Percentiles rank a stretch among this genome's conserved stretches.
Conservation (phyloP, 176 grass and related monocot genomes). For the Puccinellia tenuiflora region DNA sequence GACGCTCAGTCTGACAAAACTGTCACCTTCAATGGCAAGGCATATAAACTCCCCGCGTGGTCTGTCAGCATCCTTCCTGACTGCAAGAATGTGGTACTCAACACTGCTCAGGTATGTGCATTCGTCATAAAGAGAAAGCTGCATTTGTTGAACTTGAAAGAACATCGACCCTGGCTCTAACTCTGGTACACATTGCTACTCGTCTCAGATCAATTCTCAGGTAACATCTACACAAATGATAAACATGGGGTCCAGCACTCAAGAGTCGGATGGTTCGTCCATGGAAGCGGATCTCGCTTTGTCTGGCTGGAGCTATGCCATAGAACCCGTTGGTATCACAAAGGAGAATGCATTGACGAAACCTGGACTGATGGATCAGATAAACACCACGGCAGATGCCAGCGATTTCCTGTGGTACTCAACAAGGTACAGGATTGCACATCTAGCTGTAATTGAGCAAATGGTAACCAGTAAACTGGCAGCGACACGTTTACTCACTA, state of each 20-base stretch:
- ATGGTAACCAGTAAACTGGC: background rate
- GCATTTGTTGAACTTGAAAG: constrained; percentile 2
- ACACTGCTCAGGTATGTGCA: constrained; percentile 78
- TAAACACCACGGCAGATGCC: constrained; percentile 94
- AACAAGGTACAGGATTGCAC: constrained; percentile 51
- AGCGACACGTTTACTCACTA: background rate
- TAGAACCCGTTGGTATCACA: constrained; percentile 85
- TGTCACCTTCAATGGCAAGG: constrained; percentile 78
- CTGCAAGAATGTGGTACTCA: constrained; percentile 90
- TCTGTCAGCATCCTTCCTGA: constrained; percentile 98
- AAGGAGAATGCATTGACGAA: constrained; percentile 67
- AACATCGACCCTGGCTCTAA: background rate
- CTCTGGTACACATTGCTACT: background rate
- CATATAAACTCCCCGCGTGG: constrained; percentile 80
- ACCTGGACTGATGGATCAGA: constrained; percentile 80
- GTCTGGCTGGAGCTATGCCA: constrained; percentile 72
- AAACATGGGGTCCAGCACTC: constrained; percentile 39
- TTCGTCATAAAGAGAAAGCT: background rate
- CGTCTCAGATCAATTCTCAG: constrained; percentile 65
- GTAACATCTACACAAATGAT: constrained; percentile 47
- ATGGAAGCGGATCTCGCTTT: constrained; percentile 25
- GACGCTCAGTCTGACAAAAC: constrained; percentile 61
- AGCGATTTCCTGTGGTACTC: constrained; percentile 99
- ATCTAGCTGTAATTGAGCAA: background rate
- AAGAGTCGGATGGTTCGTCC: constrained; percentile 33